Evolutionary conservation across 306 rosid species (phyloP).

Genomic region (Acacia melanoxylon): DNA sequence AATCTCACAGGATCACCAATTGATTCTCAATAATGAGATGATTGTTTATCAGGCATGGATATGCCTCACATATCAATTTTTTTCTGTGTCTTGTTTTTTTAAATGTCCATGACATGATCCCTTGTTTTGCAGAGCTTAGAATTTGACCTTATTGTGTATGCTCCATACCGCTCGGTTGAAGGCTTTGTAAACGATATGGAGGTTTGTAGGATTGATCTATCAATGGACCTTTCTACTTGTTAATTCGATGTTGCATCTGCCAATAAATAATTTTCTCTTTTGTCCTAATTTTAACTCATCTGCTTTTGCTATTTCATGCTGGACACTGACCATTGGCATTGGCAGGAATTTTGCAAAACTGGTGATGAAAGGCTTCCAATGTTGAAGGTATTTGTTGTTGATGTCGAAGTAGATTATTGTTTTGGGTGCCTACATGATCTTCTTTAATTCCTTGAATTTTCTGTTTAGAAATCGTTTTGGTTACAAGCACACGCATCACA

Average conservation of each 20-base stretch:
- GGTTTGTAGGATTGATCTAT: constrained; percentile 43
- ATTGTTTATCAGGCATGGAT: constrained; percentile 97
- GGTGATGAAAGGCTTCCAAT: constrained; percentile 59
- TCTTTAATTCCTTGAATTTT: neutral
- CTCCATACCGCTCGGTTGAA: constrained; percentile 80
- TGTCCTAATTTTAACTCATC: constrained; percentile 15
- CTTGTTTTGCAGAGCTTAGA: constrained; percentile 73
- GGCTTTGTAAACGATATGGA: constrained; percentile 80
- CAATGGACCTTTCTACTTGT: constrained; percentile 8
- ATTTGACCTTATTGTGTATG: constrained; percentile 94
- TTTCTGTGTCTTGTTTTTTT: neutral
- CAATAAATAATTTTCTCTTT: constrained; percentile 21
- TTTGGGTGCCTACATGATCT: neutral
- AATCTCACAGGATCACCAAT: constrained; percentile 96
- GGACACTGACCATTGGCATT: constrained; percentile 19
- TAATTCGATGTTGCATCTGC: constrained; percentile 4
- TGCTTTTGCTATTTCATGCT: constrained; percentile 22
- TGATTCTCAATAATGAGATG: constrained; percentile 99
- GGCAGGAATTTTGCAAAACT: constrained; percentile 66
- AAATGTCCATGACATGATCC: constrained; percentile 12
- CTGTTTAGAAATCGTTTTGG: neutral
- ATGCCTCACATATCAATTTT: constrained; percentile 40
- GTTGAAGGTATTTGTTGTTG: constrained; percentile 55
- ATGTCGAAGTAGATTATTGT: constrained; percentile 27
- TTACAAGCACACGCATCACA: neutral